Base-by-base conservation (phyloP, 2,329 filamentous ascomycete genomes). In the Sarocladium strictum region DNA sequence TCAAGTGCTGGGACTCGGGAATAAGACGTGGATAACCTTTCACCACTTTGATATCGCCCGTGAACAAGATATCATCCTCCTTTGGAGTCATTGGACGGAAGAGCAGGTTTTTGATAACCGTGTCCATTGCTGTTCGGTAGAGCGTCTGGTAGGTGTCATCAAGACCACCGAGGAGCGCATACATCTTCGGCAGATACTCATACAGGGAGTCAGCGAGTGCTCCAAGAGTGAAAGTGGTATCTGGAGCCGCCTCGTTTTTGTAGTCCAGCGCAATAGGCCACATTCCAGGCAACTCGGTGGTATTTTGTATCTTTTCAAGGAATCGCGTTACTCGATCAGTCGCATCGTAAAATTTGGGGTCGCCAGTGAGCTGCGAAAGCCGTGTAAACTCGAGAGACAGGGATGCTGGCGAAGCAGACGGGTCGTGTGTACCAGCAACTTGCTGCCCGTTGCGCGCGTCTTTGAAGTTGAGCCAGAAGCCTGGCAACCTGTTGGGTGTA, bases 111-210 rank as follows among this genome's bases (percentile, higher is more conserved):
- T 81, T 73, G 57, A 82, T 79, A 7, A 80, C 78, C 0, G 77
- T 75, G 29, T 83, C 76, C 50, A 86, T 63, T 9, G 71, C 86
- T 62, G 65, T 75, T 14, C 57, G 63, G 35, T 68, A 67, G 62
- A 75, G 71, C 21, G 62, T 61, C 55, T 69, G 67, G 53, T 74
- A 75, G 47, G 68, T 63, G 14, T 64, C 63, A 27, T 72, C 65
- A 17, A 61, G 57, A n/a, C 87, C 86, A 21, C 83, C 83, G 0
- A 89, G 76, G 7, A 90, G 73, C 41, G 87, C 71, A 61, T 85
- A 79, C 67, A 86, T 77, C 64, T 90, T 73, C 1, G 80, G 76
- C 57, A 89, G 79, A 64, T 91, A 93, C 63, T 84, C 81, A 58
- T 83, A 84, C 1, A 80, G 66, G 14, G 79, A 81, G 62, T 84